A percentile compares a stretch with the other conserved stretches of the same genome.
Conservation (phyloP, 495 filamentous ascomycete genomes). For the Margaritispora aquatica region DNA sequence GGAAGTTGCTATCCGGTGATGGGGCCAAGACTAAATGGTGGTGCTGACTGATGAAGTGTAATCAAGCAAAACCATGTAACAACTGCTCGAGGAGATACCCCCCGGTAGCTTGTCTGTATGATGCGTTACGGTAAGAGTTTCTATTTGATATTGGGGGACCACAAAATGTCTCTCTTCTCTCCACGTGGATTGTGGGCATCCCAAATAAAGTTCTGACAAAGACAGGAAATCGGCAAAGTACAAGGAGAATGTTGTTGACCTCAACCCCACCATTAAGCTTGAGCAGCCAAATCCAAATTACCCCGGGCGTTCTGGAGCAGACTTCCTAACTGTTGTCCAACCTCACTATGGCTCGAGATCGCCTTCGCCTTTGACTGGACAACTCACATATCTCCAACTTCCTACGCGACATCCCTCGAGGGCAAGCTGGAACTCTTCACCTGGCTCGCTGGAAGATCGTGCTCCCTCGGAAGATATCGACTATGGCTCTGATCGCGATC, state of each 20-base stretch:
- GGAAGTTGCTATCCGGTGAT: not conserved
- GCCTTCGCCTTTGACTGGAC: not conserved
- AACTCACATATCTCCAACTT: not conserved
- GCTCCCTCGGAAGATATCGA: not conserved
- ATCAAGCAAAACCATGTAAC: conserved; percentile 21
- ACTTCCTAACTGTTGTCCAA: not conserved
- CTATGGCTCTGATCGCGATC: conserved; percentile 1
- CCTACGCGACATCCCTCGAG: not conserved
- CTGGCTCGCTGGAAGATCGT: not conserved
- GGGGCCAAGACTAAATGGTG: too few relatives aligned
- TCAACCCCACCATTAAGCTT: conserved; percentile 2
- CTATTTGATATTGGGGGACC: not conserved
- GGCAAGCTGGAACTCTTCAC: not conserved
- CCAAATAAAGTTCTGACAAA: not conserved
- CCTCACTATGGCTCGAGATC: not conserved
- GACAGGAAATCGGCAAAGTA: conserved; percentile 5
- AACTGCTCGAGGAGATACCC: conserved; percentile 19
- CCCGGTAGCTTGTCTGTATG: conserved; percentile 15
- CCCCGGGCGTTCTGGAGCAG: not conserved
- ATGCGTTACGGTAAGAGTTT: conserved; percentile 6
- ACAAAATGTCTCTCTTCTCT: not conserved
- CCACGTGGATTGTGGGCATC: not conserved
- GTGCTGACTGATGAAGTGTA: conserved; percentile 14
- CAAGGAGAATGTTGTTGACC: not conserved
- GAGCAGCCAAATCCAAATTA: conserved; percentile 1